Evolutionary conservation across 2,329 filamentous ascomycete species (phyloP), one percentile per base, ranked within the genome.

Genomic region (Aspergillus felis): DNA sequence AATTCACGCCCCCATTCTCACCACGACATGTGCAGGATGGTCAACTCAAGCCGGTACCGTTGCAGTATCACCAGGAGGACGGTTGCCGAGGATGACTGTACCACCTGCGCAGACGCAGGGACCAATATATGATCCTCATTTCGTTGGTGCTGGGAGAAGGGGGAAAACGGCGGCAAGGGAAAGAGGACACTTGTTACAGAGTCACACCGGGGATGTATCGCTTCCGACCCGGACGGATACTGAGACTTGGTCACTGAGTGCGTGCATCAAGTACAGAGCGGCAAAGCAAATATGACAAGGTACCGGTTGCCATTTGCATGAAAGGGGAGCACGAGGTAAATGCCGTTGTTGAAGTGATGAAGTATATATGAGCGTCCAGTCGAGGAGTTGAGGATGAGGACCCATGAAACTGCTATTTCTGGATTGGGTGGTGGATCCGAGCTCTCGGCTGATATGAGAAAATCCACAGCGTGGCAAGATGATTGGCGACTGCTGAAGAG

Each of bases 61-160:
- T 41, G 17, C 35, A 50, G 58, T 60, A 57, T 48, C 41, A 54
- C 53, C 50, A 54, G 48, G 44, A 35, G 38, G 54, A 54, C 56
- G 49, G 47, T 57, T 63, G 46, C 66, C 64, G 68, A 67, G 63
- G 62, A 68, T 68, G 61, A 53, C 53, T 27, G 66, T 67, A 55
- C 52, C 46, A 68, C 66, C 50, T 61, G 29, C 50, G 51, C 50
- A 20, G 50, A 64, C 57, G 65, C 66, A 69, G 64, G 64, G 66
- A 64, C 69, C 65, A 67, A 64, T 62, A 57, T 61, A 57, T 66
- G 63, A 64, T 66, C 54, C 52, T 57, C 55, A 54, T 51, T 35
- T 5, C 14, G 5, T 35, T 35, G 32, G 4, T 17, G 5, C 32
- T 7, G 32, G 5, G 14, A 17, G 14, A 35, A n/a, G n/a, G 32